These are phyloP conservation scores for Ogataea saltuana DNA, from an alignment of 805 yeast genomes.

Conservation along the genomic window DNA sequence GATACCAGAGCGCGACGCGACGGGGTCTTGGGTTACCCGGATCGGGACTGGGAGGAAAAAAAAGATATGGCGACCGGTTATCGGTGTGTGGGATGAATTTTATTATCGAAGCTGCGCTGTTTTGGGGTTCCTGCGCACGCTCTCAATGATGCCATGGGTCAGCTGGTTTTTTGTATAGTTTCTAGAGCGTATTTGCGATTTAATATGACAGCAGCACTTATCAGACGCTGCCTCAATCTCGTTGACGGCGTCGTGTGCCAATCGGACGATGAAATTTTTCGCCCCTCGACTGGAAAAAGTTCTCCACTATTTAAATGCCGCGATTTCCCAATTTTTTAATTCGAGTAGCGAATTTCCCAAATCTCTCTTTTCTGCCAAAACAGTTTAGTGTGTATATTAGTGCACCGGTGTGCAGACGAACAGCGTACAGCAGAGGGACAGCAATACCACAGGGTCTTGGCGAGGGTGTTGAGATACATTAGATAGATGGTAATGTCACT, in stretches of 20 bases:
- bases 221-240: not conserved
- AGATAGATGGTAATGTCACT: conserved; percentile 31
- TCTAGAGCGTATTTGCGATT: not conserved
- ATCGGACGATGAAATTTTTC: conserved; percentile 10
- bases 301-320: conserved; percentile 26
- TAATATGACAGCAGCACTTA: not conserved
- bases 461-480: conserved; percentile 5
- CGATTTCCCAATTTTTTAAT: conserved; percentile 25
- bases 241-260: conserved; percentile 5
- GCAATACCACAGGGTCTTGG: conserved; percentile 3
- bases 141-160: too few species aligned
- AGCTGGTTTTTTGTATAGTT: not conserved
- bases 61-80: too few species aligned
- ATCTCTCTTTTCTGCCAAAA: conserved; percentile 22
- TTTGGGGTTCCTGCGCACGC: too few species aligned
- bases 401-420: conserved; percentile 4
- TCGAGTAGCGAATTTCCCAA: conserved; percentile 12
- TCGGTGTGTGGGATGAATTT: too few species aligned
- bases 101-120: too few species aligned
- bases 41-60: too few species aligned
- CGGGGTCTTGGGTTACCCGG: conserved; percentile 6
- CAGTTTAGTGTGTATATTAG: conserved; percentile 11
- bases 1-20: conserved; percentile 9
- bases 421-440: conserved; percentile 2
- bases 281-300: conserved; percentile 16